A percentile compares a stretch with the other conserved stretches of the same genome.
These are phyloP conservation scores for Hyaloscypha variabilis DNA, from an alignment of 495 filamentous ascomycete genomes.

Conservation along the genomic window DNA sequence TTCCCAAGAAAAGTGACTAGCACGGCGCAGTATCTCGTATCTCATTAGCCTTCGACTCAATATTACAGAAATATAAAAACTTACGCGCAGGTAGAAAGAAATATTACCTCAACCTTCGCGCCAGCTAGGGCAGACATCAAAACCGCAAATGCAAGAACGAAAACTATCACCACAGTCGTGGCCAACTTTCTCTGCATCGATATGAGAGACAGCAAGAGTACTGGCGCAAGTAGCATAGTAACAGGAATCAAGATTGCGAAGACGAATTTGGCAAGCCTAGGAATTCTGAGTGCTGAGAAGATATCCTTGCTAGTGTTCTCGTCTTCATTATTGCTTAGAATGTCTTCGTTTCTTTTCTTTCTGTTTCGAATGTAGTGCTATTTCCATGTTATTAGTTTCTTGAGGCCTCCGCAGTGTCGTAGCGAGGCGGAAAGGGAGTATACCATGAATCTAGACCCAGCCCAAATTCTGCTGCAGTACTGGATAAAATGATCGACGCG, in stretches of 20 bases:
- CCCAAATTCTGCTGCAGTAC: neutral
- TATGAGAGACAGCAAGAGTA: neutral
- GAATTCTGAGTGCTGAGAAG: conserved; percentile 4
- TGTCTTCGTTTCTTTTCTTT: conserved; percentile 4
- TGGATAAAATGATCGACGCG: conserved; percentile 1
- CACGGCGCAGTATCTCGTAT: conserved; percentile 1
- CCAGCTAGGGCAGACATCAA: conserved; percentile 3
- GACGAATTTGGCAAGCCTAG: neutral
- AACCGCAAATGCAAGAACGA: conserved; percentile 9
- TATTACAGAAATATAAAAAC: neutral
- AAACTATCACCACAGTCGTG: conserved; percentile 3
- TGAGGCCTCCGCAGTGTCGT: too few relatives aligned
- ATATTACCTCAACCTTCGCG: neutral
- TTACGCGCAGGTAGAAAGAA: conserved; percentile 5
- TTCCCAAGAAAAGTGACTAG: conserved; percentile 1
- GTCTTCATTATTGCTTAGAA: neutral
- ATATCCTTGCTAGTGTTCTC: neutral
- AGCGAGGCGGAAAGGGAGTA: neutral
- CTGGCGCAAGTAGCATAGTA: neutral
- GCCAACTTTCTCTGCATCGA: conserved; percentile 7
- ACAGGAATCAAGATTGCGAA: conserved; percentile 8
- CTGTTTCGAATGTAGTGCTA: neutral
- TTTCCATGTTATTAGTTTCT: neutral
- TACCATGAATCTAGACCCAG: neutral
- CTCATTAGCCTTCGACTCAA: neutral